Conservation (phyloP, 2,329 filamentous ascomycete genomes). For the Claviceps africana region DNA sequence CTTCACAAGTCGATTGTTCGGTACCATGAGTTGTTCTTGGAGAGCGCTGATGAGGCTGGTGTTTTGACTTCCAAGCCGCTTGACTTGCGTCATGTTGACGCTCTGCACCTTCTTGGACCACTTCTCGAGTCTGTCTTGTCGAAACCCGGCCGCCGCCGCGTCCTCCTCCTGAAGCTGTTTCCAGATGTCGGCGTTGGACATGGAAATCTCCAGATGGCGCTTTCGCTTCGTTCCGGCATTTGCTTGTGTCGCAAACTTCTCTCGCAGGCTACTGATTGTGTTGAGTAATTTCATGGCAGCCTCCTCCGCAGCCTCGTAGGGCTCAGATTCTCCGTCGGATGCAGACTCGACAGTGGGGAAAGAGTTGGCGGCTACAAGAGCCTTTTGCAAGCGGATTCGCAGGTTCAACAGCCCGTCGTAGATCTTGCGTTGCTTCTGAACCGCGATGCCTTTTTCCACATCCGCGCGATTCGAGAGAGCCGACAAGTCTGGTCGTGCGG, state of each 20-base stretch:
- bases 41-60: conserved; percentile 49
- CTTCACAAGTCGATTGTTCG: conserved; percentile 50
- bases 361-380: conserved; percentile 68
- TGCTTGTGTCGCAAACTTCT: conserved; percentile 39
- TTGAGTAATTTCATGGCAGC: conserved; percentile 78
- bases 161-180: conserved; percentile 55
- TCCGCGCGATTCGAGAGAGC: conserved; percentile 34
- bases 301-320: conserved; percentile 64
- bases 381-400: conserved; percentile 87
- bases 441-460: conserved; percentile 69
- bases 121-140: conserved; percentile 66
- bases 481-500: conserved; percentile 21
- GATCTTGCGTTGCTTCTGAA: conserved; percentile 70
- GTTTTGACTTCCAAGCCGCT: conserved; percentile 16
- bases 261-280: conserved; percentile 57
- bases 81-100: conserved; percentile 27
- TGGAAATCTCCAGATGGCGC: conserved; percentile 36
- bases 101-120: conserved; percentile 62
- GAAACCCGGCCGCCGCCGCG: conserved; percentile 38
- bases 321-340: conserved; percentile 29
- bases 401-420: conserved; percentile 85
- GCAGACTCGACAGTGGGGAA: conserved; percentile 35
- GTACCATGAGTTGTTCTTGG: conserved; percentile 51
- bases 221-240: conserved; percentile 49
- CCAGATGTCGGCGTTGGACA: conserved; percentile 56